Conservation (phyloP, 2,329 filamentous ascomycete genomes). For the Trichoderma arundinaceum region DNA sequence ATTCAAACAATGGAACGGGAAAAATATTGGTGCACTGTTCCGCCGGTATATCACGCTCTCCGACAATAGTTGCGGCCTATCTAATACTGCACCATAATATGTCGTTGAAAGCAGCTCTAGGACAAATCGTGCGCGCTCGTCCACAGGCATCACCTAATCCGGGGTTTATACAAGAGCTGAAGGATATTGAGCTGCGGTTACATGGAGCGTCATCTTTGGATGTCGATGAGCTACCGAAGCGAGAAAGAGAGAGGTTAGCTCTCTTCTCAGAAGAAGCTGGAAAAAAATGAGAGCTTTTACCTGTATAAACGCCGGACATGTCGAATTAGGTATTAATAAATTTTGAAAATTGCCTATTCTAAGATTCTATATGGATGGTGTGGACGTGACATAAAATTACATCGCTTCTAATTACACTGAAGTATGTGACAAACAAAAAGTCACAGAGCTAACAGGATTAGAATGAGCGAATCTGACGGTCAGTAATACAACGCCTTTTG, state of each 20-base stretch:
- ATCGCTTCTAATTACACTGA: too few relatives aligned
- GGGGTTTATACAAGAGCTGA: slow-evolving; percentile 14
- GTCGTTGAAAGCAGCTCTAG: slow-evolving; percentile 6
- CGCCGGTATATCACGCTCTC: slow-evolving; percentile 28
- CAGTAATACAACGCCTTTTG: slow-evolving; percentile 27
- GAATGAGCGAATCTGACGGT: neutral
- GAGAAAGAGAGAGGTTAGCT: slow-evolving; percentile 14
- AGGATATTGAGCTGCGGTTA: slow-evolving; percentile 14
- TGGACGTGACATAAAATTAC: too few relatives aligned
- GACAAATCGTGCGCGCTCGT: slow-evolving; percentile 21
- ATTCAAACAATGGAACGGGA: slow-evolving; percentile 5
- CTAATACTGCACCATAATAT: slow-evolving; percentile 15
- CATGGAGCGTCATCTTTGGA: neutral
- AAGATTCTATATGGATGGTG: too few relatives aligned
- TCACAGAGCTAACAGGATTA: too few relatives aligned
- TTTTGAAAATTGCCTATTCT: too few relatives aligned
- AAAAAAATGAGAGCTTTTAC: neutral
- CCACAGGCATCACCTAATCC: slow-evolving; percentile 24
- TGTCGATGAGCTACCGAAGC: slow-evolving; percentile 10
- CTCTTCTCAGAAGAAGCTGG: neutral
- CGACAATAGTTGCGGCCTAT: slow-evolving; percentile 14
- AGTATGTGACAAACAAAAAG: too few relatives aligned
- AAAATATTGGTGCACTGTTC: slow-evolving; percentile 27
- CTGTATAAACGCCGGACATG: too few relatives aligned
- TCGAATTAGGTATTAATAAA: too few relatives aligned